Base-by-base conservation (phyloP, 495 filamentous ascomycete genomes). In the Neurospora sp. region DNA sequence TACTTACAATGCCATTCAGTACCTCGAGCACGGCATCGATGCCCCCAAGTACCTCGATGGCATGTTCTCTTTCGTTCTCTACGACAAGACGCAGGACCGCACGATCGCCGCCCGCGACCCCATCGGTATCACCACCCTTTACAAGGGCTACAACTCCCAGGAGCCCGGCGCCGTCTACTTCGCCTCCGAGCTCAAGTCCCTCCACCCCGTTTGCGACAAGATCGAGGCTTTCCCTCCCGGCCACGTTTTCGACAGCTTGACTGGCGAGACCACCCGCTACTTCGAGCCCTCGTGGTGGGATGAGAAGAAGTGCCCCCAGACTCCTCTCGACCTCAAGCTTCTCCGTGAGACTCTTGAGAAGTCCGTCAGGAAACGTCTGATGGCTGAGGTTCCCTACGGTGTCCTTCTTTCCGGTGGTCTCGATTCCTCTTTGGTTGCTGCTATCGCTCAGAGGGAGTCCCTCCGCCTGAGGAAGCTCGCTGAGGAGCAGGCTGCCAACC, bases 11-110 rank as follows among this genome's bases (percentile, higher is more conserved):
- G 70, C 31, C 5, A 70, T 35, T 11, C 39, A 98, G 94, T 98
- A 98, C 79, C 86, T 92, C 82, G 89, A 98, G 81, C 87, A 97
- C 88, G 96, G 91, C 75, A 87, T 97, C 73, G 92, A 98, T 82
- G 93, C 94, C 74, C 95, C 96, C 74, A 96, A 97, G 84, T 84
- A 93, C 82, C 90, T 99, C 74, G 96, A 99, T 81, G 96, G 96
- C 83, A 99, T 99, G 96, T 99, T 99, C 89, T 97, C 95, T 12
- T 99, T 94, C 86, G 94, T 98, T 59, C 87, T 99, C 38, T 98
- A 96, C 84, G 96, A 99, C 86, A 96, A 94, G 85, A 91, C 87
- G 69, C 88, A 91, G 78, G 92, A 99, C 84, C 91, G 96, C 70
- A 93, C 92, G 40, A 89, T 99, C 75, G 96, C 96, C 38, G 96